Base-by-base conservation (phyloP, 345 rosid species). In the Draba incana region DNA sequence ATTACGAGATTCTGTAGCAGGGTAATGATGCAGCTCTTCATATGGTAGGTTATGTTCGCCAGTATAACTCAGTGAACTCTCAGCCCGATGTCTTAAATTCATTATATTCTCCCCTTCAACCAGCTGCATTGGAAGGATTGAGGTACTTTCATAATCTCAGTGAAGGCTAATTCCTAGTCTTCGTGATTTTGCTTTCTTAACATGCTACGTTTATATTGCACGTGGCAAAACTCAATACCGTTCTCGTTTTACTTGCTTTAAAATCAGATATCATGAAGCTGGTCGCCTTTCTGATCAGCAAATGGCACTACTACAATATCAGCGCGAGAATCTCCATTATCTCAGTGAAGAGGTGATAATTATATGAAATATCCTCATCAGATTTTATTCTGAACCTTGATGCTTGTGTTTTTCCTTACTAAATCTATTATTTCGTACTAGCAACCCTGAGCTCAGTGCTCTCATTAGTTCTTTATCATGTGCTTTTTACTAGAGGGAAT, bases 321-420 rank as follows among this genome's bases (percentile, higher is more conserved):
- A 93, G 76, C 97, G 97, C 14, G 99, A 93, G 75, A 93, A 93
- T 81, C 97, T 93, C 57, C 99, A 93, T 80, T 88, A 90, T 77
- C 81, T 93, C 64, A 91, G 96, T 44, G 97, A 91, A 81, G 98
- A 93, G 96, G 99, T 80, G 49, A 30, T 35, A 35, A 65, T 8
- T 60, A 42, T 46, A 42, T 57, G 6, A 38, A 30, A 9, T 20
- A 2, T 33, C 41, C 28, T 51, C 15, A 15, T 52, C 51, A 47
- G 41, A 45, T 16, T 5, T 27, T 33, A 46, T 54, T 53, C 23
- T 55, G 67, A 43, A 49, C 47, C 37, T 41, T 66, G 53, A 73
- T 23, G 33, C 54, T n/a, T n/a, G n/a, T n/a, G 50, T 25, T 60
- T 35, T 60, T 33, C 51, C 56, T 44, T 73, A 42, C 41, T 65